Base-by-base conservation (phyloP, 768 basidiomycete genomes). In the Macrocybe gigantea region DNA sequence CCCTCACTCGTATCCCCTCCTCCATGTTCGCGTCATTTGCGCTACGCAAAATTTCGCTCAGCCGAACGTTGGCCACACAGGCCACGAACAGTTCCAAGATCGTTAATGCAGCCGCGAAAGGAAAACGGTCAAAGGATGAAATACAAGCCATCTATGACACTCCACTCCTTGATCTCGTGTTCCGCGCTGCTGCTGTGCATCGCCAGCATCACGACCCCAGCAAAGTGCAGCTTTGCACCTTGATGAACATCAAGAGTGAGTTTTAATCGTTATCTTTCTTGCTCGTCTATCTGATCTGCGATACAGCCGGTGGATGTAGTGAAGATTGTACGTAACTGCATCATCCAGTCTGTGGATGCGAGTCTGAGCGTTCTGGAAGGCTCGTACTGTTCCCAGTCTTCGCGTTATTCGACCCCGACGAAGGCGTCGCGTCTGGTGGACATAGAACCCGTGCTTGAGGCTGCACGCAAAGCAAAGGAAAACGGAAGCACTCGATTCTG, bases 161-260 rank as follows among this genome's bases (percentile, higher is more conserved):
- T 4, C 90, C 95, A 6, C 65, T 98, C 44, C 78, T 98, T 57
- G 88, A 93, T 39, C 83, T 95, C 46, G 83, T 95, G 51, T 97
- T 88, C 65, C 80, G 82, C 44, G 85, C 95, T 33, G 89, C 93
- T 10, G 65, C 79, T 2, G 78, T 94, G 8, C 95, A 98, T 65
- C 75, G 94, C 54, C 77, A 84, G 60, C 73, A 88, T 64, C 92
- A 96, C 56, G 87, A 94, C 68, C 85, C 93, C 32, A 76, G 68
- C 56, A 92, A 96, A 73, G 82, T 98, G 31, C 95, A 98, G 68
- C 77, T 98, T 32, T 97, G 94, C 58, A 98, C 95, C 4, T 76
- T 98, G 31, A 93, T 98, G 88, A 98, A 98, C 64, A 98, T 98
- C 67, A 98, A 98, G 69, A 93, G 93, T 90, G 65, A 55, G 86